Percentiles rank a stretch among this genome's conserved stretches.
phyloP scores from a whole-genome alignment of 495 filamentous ascomycete genomes.

The Immersiella caudata region DNA sequence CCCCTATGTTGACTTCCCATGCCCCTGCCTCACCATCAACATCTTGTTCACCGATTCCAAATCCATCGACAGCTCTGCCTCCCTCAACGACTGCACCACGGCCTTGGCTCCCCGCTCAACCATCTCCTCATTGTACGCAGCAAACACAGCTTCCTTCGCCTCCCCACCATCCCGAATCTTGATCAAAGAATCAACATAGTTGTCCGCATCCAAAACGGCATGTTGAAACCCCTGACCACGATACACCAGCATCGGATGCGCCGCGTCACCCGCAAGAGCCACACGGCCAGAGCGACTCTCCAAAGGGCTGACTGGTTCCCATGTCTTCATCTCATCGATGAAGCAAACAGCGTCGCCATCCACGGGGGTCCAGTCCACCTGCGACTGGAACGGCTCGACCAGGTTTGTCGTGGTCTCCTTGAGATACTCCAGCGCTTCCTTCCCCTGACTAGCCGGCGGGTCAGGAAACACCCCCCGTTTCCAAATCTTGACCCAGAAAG shows the following conservation, averaged over 20 bases:
- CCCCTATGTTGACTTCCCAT: slow-evolving; percentile 17
- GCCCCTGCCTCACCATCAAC: slow-evolving; percentile 30
- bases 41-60: slow-evolving; percentile 25
- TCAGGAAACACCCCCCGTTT: slow-evolving; percentile 16
- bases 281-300: slow-evolving; percentile 53
- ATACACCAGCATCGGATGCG: slow-evolving; percentile 60
- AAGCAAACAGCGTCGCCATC: slow-evolving; percentile 29
- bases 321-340: slow-evolving; percentile 42
- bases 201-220: slow-evolving; percentile 48
- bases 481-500: slow-evolving; percentile 44
- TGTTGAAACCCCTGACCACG: slow-evolving; percentile 59
- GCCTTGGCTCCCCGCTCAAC: slow-evolving; percentile 50
- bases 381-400: slow-evolving; percentile 45
- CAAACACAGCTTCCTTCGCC: slow-evolving; percentile 32
- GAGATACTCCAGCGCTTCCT: slow-evolving; percentile 40
- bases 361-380: slow-evolving; percentile 48
- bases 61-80: slow-evolving; percentile 30
- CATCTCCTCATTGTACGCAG: slow-evolving; percentile 54
- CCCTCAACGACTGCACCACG: slow-evolving; percentile 33
- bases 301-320: slow-evolving; percentile 41
- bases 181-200: slow-evolving; percentile 42
- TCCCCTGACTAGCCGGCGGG: slow-evolving; percentile 16
- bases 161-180: slow-evolving; percentile 27
- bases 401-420: slow-evolving; percentile 43
- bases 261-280: slow-evolving; percentile 60